These are phyloP conservation scores for Acanthamoeba rhysodes DNA, from an alignment of 208 protist genomes.

Conservation along the genomic window DNA sequence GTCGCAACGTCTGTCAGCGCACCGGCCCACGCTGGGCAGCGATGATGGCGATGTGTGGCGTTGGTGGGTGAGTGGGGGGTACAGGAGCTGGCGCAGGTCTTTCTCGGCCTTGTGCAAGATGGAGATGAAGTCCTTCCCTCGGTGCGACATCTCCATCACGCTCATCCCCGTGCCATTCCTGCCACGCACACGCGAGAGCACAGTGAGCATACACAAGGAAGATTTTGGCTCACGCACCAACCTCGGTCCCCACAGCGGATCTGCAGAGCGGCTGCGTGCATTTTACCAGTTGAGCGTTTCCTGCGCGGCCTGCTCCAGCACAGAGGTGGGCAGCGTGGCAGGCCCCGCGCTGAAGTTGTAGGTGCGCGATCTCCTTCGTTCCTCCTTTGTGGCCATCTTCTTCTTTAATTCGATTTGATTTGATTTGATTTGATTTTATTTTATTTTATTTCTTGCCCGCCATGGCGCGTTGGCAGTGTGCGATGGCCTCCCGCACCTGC, in stretches of 20 bases:
- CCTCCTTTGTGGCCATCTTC: slow-evolving; percentile 47
- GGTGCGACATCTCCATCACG: slow-evolving; percentile 92
- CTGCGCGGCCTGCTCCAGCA: slow-evolving; percentile 85
- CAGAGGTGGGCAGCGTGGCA: slow-evolving; percentile 87
- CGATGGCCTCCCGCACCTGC: background rate
- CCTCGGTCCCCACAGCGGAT: background rate
- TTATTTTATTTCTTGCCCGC: background rate
- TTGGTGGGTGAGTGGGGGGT: background rate
- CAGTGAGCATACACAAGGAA: background rate
- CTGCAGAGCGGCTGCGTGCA: background rate
- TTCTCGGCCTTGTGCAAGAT: slow-evolving; percentile 86
- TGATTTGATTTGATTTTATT: background rate
- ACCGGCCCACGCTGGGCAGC: too few species aligned
- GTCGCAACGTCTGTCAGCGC: background rate
- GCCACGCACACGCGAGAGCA: background rate
- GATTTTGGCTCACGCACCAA: background rate
- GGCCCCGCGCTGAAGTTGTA: slow-evolving; percentile 93
- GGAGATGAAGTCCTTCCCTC: slow-evolving; percentile 84
- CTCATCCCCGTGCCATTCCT: slow-evolving; percentile 84
- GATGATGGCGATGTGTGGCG: background rate
- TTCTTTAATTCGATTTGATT: background rate
- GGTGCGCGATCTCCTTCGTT: slow-evolving; percentile 67
- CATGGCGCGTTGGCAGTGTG: background rate
- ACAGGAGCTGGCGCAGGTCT: slow-evolving; percentile 85
- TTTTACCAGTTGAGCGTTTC: slow-evolving; percentile 88